Percentiles rank a stretch among this genome's conserved stretches.
Evolutionary conservation across 176 grass and related monocot species (phyloP).

Genomic region (Dactylis glomerata): DNA sequence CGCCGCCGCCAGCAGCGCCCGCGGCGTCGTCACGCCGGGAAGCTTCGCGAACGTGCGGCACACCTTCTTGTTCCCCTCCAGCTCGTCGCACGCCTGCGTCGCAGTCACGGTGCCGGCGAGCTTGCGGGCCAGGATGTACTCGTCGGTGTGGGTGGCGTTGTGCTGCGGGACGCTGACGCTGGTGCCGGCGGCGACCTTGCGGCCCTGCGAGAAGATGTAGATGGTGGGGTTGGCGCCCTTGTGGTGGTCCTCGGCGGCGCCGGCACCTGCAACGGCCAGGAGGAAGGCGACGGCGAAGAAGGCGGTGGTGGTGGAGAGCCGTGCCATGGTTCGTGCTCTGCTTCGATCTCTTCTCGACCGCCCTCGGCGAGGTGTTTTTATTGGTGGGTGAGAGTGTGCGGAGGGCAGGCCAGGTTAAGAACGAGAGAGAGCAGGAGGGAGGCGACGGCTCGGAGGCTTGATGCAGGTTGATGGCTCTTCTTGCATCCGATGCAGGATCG

Average conservation of each 20-base stretch:
- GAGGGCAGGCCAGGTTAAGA: neutral
- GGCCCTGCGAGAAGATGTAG: neutral
- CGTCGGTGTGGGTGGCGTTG: neutral
- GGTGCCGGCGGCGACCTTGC: neutral
- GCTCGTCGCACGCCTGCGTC: slow-evolving; percentile 8
- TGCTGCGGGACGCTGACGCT: neutral
- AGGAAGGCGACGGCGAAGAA: neutral
- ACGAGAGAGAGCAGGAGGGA: neutral
- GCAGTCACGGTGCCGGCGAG: neutral
- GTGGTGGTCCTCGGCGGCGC: neutral
- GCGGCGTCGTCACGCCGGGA: slow-evolving; percentile 7
- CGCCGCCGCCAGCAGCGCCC: slow-evolving; percentile 14
- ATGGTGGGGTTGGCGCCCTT: neutral
- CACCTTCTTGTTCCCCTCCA: slow-evolving; percentile 24
- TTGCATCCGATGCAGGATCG: neutral
- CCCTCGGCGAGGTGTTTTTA: slow-evolving; percentile 1
- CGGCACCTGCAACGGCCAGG: neutral
- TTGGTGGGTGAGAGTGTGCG: neutral
- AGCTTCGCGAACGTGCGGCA: slow-evolving; percentile 24
- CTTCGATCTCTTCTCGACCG: slow-evolving; percentile 15
- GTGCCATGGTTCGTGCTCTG: slow-evolving; percentile 20
- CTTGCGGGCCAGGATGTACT: neutral
- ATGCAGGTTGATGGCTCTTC: slow-evolving; percentile 3
- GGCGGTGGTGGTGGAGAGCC: slow-evolving; percentile 7
- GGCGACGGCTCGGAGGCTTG: neutral